Conservation (phyloP, 2,329 filamentous ascomycete species). For the Aspergillus sp. region DNA sequence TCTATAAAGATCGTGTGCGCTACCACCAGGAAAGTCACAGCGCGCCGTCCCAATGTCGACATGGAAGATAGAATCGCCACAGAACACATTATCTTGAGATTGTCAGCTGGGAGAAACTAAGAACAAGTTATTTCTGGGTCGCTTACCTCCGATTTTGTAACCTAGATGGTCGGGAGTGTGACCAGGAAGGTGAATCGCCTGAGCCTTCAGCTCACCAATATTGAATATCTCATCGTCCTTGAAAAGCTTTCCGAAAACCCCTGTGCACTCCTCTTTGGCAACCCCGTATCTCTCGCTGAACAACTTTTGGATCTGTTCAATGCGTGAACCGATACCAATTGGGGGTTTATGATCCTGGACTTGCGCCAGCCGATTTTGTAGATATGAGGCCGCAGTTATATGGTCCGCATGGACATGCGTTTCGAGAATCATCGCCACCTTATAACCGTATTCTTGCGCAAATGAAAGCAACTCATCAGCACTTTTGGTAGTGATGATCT, state of each 20-base stretch:
- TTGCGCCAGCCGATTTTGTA: slow-evolving; percentile 47
- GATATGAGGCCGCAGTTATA: slow-evolving; percentile 57
- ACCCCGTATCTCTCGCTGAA: slow-evolving; percentile 55
- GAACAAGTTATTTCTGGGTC: not conserved
- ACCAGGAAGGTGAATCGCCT: slow-evolving; percentile 58
- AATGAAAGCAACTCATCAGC: slow-evolving; percentile 53
- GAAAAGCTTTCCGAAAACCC: slow-evolving; percentile 54
- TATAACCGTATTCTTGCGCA: slow-evolving; percentile 47
- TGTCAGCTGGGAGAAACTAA: not conserved
- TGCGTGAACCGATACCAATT: slow-evolving; percentile 59
- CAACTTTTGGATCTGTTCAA: slow-evolving; percentile 51
- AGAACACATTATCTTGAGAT: slow-evolving; percentile 47
- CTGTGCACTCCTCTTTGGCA: slow-evolving; percentile 40
- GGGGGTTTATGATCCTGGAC: slow-evolving; percentile 38
- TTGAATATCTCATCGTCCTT: slow-evolving; percentile 55
- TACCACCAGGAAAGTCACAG: slow-evolving; percentile 56
- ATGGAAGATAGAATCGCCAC: slow-evolving; percentile 55
- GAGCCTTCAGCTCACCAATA: slow-evolving; percentile 49
- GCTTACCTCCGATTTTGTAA: slow-evolving; percentile 52
- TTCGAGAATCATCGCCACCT: slow-evolving; percentile 55
- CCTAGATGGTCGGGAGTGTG: slow-evolving; percentile 64
- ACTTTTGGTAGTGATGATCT: slow-evolving; percentile 47
- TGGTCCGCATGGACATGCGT: slow-evolving; percentile 57
- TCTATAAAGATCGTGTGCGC: slow-evolving; percentile 42
- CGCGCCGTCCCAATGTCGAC: slow-evolving; percentile 53